Conservation (phyloP, 208 protist species). For the Leishmania amazonensis region DNA sequence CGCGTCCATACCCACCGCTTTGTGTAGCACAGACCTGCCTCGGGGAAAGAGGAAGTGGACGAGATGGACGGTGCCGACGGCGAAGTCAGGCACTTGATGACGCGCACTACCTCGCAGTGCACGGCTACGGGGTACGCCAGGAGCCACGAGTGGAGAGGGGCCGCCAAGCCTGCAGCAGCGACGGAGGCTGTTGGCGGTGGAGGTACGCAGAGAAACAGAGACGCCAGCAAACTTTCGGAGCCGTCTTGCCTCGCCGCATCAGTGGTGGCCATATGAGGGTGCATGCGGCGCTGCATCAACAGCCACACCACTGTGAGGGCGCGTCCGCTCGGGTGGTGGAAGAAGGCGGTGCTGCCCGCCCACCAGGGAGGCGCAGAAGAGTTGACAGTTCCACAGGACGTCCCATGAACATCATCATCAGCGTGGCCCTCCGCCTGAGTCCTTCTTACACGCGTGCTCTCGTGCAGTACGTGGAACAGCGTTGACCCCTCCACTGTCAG, state of each 20-base stretch:
- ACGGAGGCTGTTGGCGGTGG: neutral
- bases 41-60: neutral
- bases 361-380: neutral
- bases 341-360: slow-evolving; percentile 9
- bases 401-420: neutral
- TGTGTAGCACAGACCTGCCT: slow-evolving; percentile 4
- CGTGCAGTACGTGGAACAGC: slow-evolving; percentile 26
- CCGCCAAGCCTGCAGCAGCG: neutral
- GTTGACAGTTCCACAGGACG: neutral
- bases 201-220: slow-evolving; percentile 12
- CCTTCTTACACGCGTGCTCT: neutral
- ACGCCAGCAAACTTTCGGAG: neutral
- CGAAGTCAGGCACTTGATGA: slow-evolving; percentile 26
- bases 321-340: slow-evolving; percentile 21
- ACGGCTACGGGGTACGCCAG: slow-evolving; percentile 32
- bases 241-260: neutral
- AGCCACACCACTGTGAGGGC: slow-evolving; percentile 27
- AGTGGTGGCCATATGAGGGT: neutral
- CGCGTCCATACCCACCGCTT: slow-evolving; percentile 35
- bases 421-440: neutral
- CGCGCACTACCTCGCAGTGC: slow-evolving; percentile 41
- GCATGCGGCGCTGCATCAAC: slow-evolving; percentile 16
- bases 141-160: slow-evolving; percentile 14
- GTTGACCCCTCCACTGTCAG: slow-evolving; percentile 19
- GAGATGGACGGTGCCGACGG: too few species aligned